These are phyloP conservation scores for Letharia lupina DNA, from an alignment of 495 filamentous ascomycete species.

Conservation along the genomic window DNA sequence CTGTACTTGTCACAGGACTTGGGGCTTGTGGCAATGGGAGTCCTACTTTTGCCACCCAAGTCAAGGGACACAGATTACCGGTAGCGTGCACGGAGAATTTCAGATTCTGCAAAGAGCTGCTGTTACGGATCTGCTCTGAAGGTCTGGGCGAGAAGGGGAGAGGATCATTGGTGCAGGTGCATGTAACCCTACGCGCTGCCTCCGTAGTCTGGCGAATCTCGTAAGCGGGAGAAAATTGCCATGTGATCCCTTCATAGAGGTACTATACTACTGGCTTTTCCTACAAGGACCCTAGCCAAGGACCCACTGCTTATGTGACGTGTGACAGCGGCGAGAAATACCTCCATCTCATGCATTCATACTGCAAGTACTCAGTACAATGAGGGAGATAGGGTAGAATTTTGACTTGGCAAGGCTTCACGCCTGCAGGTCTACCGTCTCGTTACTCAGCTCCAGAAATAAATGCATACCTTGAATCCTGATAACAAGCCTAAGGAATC, in stretches of 20 bases:
- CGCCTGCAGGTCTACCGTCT: too few relatives aligned
- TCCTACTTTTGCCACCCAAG: background rate
- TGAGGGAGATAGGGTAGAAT: too few relatives aligned
- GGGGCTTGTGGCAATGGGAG: background rate
- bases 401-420: too few relatives aligned
- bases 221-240: background rate
- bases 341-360: too few relatives aligned
- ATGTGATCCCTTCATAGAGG: background rate
- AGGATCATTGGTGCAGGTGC: background rate
- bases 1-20: background rate
- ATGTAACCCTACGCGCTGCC: background rate
- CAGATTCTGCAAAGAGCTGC: background rate
- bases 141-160: background rate
- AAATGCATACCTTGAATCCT: too few relatives aligned
- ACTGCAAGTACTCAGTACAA: too few relatives aligned
- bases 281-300: too few relatives aligned
- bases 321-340: too few relatives aligned
- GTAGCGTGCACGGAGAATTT: background rate
- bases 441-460: too few relatives aligned
- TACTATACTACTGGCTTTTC: too few relatives aligned
- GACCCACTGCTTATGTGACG: too few relatives aligned
- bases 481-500: too few relatives aligned
- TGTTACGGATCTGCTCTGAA: background rate
- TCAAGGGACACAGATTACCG: background rate
- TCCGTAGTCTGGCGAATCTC: background rate